A percentile compares a stretch with the other conserved stretches of the same genome.
Conservation (phyloP, 225 moss, liverwort and hornwort genomes). For the Straminergon stramineum region DNA sequence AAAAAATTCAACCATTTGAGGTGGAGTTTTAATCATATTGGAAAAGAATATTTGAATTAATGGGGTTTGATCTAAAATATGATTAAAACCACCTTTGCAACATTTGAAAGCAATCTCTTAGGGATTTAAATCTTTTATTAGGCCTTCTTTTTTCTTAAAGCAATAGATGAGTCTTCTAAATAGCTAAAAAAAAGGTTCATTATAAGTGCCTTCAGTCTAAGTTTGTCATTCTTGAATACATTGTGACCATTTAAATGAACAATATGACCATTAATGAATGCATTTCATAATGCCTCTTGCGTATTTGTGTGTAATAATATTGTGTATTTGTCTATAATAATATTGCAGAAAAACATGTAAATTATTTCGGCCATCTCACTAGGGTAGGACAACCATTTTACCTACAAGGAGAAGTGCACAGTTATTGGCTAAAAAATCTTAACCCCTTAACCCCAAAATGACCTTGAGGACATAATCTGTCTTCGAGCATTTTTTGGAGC, state of each 20-base stretch:
- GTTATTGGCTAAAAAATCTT: not conserved
- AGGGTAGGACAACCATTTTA: not conserved
- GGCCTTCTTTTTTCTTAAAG: not conserved
- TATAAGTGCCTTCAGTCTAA: not conserved
- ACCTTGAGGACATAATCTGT: too few species aligned
- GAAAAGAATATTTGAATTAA: not conserved
- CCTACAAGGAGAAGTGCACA: rapidly evolving
- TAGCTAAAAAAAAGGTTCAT: not conserved
- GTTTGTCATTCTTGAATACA: not conserved
- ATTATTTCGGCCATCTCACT: too few species aligned
- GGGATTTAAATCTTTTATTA: too few species aligned
- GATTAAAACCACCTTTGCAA: not conserved
- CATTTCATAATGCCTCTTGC: not conserved
- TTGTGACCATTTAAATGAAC: not conserved
- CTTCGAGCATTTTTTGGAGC: too few species aligned
- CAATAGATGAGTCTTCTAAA: not conserved
- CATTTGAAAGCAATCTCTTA: not conserved
- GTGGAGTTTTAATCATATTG: not conserved
- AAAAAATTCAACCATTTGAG: not conserved
- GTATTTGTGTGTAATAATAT: not conserved
- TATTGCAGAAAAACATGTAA: not conserved
- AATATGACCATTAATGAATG: not conserved
- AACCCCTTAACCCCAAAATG: too few species aligned
- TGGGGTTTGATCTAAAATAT: not conserved
- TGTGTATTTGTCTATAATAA: not conserved